phyloP scores from a whole-genome alignment of 2,329 filamentous ascomycete species.

The Polychaeton citri region DNA sequence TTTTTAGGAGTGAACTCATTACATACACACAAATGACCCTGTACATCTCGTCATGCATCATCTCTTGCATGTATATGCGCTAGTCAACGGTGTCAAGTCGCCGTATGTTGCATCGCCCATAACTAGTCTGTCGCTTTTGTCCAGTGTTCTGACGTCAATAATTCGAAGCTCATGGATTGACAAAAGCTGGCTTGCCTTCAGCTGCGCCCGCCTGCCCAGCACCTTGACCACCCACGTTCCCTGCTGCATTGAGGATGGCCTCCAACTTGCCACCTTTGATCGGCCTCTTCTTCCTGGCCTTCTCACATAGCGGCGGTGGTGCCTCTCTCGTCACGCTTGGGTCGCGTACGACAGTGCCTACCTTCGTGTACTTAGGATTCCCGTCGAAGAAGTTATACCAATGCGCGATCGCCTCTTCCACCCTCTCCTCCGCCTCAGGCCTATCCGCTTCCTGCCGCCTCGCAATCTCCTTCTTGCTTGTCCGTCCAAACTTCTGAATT shows the following conservation, averaged over 20 bases:
- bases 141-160: too few relatives aligned
- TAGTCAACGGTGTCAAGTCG: too few relatives aligned
- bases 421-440: slow-evolving; percentile 44
- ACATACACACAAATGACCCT: too few relatives aligned
- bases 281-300: slow-evolving; percentile 17
- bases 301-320: slow-evolving; percentile 14
- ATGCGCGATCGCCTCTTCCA: slow-evolving; percentile 48
- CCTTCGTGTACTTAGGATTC: slow-evolving; percentile 13
- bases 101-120: too few relatives aligned
- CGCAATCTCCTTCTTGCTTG: slow-evolving; percentile 8
- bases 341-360: slow-evolving; percentile 12
- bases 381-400: slow-evolving; percentile 38
- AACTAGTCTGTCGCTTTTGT: too few relatives aligned
- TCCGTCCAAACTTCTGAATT: slow-evolving; percentile 14
- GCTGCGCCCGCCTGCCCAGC: neutral
- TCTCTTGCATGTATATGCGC: too few relatives aligned
- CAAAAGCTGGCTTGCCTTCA: neutral
- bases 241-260: slow-evolving; percentile 5
- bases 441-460: slow-evolving; percentile 10
- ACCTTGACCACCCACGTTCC: neutral
- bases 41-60: too few relatives aligned
- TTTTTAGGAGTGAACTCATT: too few relatives aligned
- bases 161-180: neutral
- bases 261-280: slow-evolving; percentile 18
- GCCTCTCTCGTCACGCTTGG: slow-evolving; percentile 3